Conservation (phyloP, 768 basidiomycete species). For the Chalciporus piperatus region DNA sequence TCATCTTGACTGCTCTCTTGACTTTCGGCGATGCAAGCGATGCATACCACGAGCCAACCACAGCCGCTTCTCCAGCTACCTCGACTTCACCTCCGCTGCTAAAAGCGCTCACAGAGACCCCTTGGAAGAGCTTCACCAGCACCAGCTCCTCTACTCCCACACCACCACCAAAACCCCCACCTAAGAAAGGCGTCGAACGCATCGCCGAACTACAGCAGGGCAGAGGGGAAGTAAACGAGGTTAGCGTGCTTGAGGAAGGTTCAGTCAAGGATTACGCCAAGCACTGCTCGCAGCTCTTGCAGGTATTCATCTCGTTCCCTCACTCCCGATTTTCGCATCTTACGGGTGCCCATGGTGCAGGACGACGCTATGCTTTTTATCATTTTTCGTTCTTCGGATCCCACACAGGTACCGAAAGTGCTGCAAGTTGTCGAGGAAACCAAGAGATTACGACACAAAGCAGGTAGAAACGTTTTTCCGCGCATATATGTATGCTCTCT, state of each 20-base stretch:
- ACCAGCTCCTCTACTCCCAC: slow-evolving; percentile 31
- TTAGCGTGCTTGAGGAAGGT: slow-evolving; percentile 67
- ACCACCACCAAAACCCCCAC: slow-evolving; percentile 59
- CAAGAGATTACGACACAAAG: slow-evolving; percentile 74
- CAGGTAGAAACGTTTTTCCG: slow-evolving; percentile 40
- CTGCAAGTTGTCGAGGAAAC: slow-evolving; percentile 77
- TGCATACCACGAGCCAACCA: slow-evolving; percentile 40
- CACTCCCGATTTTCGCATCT: background rate
- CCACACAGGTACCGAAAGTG: slow-evolving; percentile 71
- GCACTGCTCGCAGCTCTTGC: slow-evolving; percentile 61
- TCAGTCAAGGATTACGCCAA: slow-evolving; percentile 62
- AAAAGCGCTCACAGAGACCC: slow-evolving; percentile 5
- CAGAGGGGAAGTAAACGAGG: slow-evolving; percentile 71
- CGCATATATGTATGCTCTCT: background rate
- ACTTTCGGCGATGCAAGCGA: slow-evolving; percentile 76
- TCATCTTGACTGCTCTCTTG: slow-evolving; percentile 70
- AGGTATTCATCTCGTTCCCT: slow-evolving; percentile 38
- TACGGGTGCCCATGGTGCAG: slow-evolving; percentile 31
- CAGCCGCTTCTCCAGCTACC: slow-evolving; percentile 3
- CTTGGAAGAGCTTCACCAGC: slow-evolving; percentile 12
- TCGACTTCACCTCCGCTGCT: background rate
- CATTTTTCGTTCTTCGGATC: slow-evolving; percentile 61
- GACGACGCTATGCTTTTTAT: slow-evolving; percentile 82
- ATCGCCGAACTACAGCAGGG: slow-evolving; percentile 70
- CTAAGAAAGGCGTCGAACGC: slow-evolving; percentile 63